phyloP scores from a whole-genome alignment of 2,329 filamentous ascomycete genomes.

The Beauveria sp. region DNA sequence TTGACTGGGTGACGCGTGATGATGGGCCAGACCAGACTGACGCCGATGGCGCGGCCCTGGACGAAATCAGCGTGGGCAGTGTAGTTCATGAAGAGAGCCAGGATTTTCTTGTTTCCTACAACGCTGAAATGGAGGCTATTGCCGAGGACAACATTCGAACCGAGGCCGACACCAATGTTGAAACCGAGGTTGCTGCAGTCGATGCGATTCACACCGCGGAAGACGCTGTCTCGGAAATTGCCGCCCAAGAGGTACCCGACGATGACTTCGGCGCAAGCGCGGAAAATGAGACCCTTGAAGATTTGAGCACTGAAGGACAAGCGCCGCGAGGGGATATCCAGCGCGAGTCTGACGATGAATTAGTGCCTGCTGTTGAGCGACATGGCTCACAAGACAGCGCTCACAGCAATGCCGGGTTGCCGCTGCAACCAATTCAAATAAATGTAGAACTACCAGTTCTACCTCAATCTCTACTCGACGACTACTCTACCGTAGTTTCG shows the following conservation, averaged over 20 bases:
- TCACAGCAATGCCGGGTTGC: not conserved
- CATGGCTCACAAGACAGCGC: not conserved
- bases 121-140: not conserved
- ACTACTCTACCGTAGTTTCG: conserved; percentile 28
- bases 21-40: not conserved
- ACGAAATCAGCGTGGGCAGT: not conserved
- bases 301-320: not conserved
- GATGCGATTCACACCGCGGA: not conserved
- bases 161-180: not conserved
- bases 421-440: not conserved
- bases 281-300: not conserved
- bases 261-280: not conserved
- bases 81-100: not conserved
- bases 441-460: conserved; percentile 11
- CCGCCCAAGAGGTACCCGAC: not conserved
- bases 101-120: not conserved
- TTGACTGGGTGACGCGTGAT: not conserved
- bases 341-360: not conserved
- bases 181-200: not conserved
- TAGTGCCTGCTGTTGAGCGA: too few relatives aligned
- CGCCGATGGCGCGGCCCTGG: not conserved
- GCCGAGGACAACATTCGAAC: not conserved
- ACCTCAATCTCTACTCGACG: not conserved
- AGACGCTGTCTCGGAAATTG: not conserved
- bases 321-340: not conserved